Base-by-base conservation (phyloP, 208 protist species). In the Strigomonas culicis region DNA sequence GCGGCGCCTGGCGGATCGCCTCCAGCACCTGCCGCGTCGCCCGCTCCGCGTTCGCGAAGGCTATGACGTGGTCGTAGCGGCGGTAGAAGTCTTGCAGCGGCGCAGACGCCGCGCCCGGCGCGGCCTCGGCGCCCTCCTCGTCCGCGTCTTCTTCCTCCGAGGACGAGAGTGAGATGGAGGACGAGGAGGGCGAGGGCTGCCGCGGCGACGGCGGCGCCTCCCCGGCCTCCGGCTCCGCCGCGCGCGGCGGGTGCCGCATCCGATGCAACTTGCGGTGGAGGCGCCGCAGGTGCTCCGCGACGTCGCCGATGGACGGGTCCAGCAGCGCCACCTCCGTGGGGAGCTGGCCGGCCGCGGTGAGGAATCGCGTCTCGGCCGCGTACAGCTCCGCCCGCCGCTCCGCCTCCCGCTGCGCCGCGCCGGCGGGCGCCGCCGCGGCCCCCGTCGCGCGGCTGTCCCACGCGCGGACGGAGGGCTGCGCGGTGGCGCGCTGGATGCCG, bases 281-380 rank as follows among this genome's bases (percentile, higher is more conserved):
- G n/a, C n/a, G n/a, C n/a, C n/a, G n/a, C n/a, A 73, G 36, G 21
- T 49, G 44, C 49, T 73, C 68, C 30, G 60, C 68, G 51, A 73
- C 22, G 19, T 67, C n/a, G n/a, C 68, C 68, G 44, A 66, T 63
- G 60, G 60, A 73, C 43, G 68, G 68, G 36, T 73, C 68, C 53
- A 67, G 44, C 53, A 73, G 53, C 55, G 66, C 21, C 21, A 53
- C 60, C 34, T 58, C 55, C 24, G 68, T 63, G 15, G 60, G 57
- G 19, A 61, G 68, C n/a, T 61, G 60, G 44, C 62, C 44, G 4
- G 68, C 60, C 27, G 66, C 60, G 25, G 66, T 61, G 28, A 73
- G 43, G 53, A 73, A 43, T 1, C 39, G 44, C 17, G 59, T 52
- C 2, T 52, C 68, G 2, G 68, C 60, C 15, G 68, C 68, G 31